These are phyloP conservation scores for Begonia loranthoides DNA, from an alignment of 306 rosid species.

Conservation along the genomic window DNA sequence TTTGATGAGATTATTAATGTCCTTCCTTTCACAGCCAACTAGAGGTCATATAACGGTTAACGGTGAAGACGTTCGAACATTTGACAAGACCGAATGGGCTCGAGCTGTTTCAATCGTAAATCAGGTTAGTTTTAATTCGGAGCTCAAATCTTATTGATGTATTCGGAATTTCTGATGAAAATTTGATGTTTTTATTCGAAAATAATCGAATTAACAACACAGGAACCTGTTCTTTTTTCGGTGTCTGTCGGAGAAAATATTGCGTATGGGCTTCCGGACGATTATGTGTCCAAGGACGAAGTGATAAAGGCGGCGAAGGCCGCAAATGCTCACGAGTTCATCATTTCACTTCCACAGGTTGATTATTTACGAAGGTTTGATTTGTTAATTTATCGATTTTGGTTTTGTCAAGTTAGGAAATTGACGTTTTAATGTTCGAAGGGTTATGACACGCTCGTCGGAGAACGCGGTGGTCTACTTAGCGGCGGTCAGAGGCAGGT, in stretches of 20 bases:
- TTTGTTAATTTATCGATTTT: background rate
- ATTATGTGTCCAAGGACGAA: conserved; percentile 70
- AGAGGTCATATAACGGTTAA: conserved; percentile 74
- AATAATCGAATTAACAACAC: conserved; percentile 1
- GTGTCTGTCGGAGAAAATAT: conserved; percentile 95
- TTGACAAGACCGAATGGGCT: conserved; percentile 97
- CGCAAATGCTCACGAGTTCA: conserved; percentile 95
- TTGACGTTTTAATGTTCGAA: conserved; percentile 8
- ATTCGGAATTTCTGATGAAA: too few species aligned
- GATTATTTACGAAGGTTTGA: conserved; percentile 10
- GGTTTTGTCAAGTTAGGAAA: conserved; percentile 3
- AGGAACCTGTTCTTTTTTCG: conserved; percentile 96
- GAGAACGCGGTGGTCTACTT: conserved; percentile 92
- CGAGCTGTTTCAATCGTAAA: conserved; percentile 68
- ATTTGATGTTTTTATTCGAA: too few species aligned
- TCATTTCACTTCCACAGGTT: conserved; percentile 91
- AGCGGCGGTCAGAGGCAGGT: conserved; percentile 99
- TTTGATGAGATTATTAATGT: conserved; percentile 7
- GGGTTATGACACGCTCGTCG: conserved; percentile 94
- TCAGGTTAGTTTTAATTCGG: conserved; percentile 36
- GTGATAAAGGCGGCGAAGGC: conserved; percentile 95
- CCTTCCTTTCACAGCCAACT: conserved; percentile 52
- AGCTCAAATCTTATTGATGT: too few species aligned
- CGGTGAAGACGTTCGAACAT: conserved; percentile 78
- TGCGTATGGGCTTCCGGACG: conserved; percentile 96